A percentile compares a stretch with the other conserved stretches of the same genome.
Evolutionary conservation across 2,329 filamentous ascomycete genomes (phyloP).

Genomic region (Colletotrichum sidae): DNA sequence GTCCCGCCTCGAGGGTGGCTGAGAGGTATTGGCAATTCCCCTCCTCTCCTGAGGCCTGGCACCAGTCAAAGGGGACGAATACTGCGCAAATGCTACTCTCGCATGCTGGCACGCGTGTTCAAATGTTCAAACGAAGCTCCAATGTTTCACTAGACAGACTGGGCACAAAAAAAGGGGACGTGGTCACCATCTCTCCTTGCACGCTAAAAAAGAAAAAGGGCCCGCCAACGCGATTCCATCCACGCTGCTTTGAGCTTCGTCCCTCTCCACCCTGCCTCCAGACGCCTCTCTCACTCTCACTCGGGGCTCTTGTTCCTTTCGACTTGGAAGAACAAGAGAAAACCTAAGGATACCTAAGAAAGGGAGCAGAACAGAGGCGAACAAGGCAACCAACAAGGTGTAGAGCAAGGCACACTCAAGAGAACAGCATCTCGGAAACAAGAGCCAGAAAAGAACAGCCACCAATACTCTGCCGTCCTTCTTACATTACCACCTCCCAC

Average conservation of each 20-base stretch:
- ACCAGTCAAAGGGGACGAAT: constrained; percentile 24
- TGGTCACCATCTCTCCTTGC: constrained; percentile 22
- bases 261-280: constrained; percentile 35
- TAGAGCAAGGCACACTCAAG: background rate
- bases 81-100: constrained; percentile 32
- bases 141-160: constrained; percentile 36
- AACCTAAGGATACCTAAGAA: too few relatives aligned
- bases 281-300: constrained; percentile 3
- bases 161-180: constrained; percentile 33
- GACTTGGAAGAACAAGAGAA: constrained; percentile 11
- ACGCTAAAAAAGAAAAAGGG: constrained; percentile 37
- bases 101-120: constrained; percentile 19
- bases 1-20: constrained; percentile 22
- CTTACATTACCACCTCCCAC: background rate
- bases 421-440: background rate
- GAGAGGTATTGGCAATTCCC: constrained; percentile 1
- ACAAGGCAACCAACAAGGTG: too few relatives aligned
- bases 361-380: too few relatives aligned
- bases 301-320: constrained; percentile 12
- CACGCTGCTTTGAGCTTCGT: constrained; percentile 34
- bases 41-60: constrained; percentile 14
- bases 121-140: constrained; percentile 16
- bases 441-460: background rate
- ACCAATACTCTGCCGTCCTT: background rate
- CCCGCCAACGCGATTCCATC: constrained; percentile 29